Conservation (phyloP, 305 asterid species). For the Rubia balearica region DNA sequence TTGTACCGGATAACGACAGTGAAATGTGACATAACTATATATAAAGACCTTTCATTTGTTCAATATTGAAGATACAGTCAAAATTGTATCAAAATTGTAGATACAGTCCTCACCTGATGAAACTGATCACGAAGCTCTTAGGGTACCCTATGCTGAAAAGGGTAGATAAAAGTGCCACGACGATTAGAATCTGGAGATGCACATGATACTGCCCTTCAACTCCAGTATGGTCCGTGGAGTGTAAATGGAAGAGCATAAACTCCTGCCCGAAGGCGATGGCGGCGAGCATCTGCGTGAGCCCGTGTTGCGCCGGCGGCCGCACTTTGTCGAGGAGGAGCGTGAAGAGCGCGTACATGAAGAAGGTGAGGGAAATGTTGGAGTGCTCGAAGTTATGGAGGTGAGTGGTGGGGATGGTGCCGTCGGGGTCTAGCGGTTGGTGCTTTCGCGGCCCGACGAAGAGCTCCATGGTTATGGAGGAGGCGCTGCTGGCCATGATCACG, state of each 20-base stretch:
- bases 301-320: conserved; percentile 37
- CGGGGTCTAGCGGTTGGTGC: conserved; percentile 62
- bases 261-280: conserved; percentile 59
- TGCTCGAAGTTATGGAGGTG: conserved; percentile 80
- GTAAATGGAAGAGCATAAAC: conserved; percentile 65
- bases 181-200: conserved; percentile 57
- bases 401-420: conserved; percentile 63
- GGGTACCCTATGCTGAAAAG: conserved; percentile 39
- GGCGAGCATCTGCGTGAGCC: conserved; percentile 38
- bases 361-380: conserved; percentile 54
- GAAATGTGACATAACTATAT: too few relatives aligned
- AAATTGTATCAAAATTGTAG: too few relatives aligned
- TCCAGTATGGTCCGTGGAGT: conserved; percentile 77
- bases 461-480: conserved; percentile 69
- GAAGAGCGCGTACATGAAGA: conserved; percentile 49
- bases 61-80: too few relatives aligned
- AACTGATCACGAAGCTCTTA: conserved; percentile 53
- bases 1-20: too few relatives aligned
- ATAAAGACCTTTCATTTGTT: too few relatives aligned
- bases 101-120: conserved; percentile 21
- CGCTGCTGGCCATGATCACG: conserved; percentile 36
- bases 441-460: conserved; percentile 60
- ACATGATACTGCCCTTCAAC: conserved; percentile 79
- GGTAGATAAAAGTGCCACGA: conserved; percentile 41
- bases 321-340: conserved; percentile 43